Evolutionary conservation across 345 rosid genomes (phyloP).

Genomic region (Moricandia arvensis): DNA sequence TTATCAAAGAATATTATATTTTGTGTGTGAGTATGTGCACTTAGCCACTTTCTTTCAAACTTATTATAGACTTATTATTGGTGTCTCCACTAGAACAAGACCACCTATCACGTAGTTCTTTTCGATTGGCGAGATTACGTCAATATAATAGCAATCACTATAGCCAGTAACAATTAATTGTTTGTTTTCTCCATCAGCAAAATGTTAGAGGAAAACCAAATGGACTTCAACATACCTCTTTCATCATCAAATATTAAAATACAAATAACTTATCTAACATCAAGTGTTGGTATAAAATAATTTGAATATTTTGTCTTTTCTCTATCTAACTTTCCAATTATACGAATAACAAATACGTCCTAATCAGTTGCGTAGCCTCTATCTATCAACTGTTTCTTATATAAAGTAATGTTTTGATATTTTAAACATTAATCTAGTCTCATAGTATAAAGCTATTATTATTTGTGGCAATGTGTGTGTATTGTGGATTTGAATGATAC

Average conservation of each 20-base stretch:
- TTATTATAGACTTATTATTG: background rate
- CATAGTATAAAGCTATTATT: constrained; percentile 8
- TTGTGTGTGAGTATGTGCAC: constrained; percentile 29
- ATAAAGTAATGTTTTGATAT: constrained; percentile 9
- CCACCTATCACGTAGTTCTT: constrained; percentile 18
- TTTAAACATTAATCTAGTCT: constrained; percentile 21
- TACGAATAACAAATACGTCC: constrained; percentile 17
- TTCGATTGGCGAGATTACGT: constrained; percentile 28
- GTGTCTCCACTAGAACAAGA: background rate
- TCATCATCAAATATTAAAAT: constrained; percentile 25
- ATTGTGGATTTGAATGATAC: constrained; percentile 22
- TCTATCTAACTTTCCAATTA: background rate
- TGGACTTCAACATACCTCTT: constrained; percentile 10
- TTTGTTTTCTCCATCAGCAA: background rate
- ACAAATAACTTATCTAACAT: background rate
- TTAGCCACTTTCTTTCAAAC: constrained; percentile 31
- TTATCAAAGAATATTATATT: background rate
- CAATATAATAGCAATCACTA: constrained; percentile 20
- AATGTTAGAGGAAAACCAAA: constrained; percentile 2
- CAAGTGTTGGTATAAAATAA: background rate
- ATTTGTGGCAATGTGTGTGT: constrained; percentile 24
- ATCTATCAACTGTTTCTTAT: constrained; percentile 18
- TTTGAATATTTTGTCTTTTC: background rate
- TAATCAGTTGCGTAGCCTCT: constrained; percentile 28
- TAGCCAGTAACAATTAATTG: constrained; percentile 6